Conservation (phyloP, 164 flowering plant species). For the Euptelea pleiosperma region DNA sequence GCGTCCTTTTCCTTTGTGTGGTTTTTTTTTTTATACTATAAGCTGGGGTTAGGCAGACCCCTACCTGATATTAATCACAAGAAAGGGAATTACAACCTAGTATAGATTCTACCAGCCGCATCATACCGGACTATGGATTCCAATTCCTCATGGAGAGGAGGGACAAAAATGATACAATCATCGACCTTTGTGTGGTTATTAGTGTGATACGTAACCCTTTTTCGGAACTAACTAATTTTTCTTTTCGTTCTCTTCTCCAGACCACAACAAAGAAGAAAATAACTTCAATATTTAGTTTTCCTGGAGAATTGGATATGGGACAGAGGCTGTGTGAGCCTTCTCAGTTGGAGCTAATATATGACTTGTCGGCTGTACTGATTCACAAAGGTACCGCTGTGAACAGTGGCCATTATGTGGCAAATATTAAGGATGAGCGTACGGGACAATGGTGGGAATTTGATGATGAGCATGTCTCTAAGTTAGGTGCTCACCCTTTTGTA, state of each 20-base stretch:
- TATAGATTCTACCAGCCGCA: no score
- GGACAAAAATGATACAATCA: no score
- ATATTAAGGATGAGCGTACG: constrained; percentile 74
- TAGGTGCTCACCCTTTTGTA: constrained; percentile 85
- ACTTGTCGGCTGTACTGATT: constrained; percentile 80
- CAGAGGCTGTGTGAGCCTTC: constrained; percentile 54
- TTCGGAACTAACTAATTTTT: background rate
- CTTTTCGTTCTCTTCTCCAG: constrained; percentile 38
- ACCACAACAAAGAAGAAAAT: constrained; percentile 89
- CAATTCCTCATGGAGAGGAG: no score
- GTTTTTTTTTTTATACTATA: no score
- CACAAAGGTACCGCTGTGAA: constrained; percentile 95
- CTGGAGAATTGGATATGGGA: constrained; percentile 70
- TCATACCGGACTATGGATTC: no score
- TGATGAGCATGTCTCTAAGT: constrained; percentile 79
- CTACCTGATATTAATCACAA: no score
- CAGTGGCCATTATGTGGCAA: constrained; percentile 93
- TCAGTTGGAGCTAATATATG: constrained; percentile 48
- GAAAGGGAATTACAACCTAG: no score
- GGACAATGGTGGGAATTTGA: constrained; percentile 99
- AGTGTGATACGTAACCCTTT: no score
- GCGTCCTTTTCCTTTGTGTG: background rate
- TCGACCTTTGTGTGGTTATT: no score
- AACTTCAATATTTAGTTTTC: constrained; percentile 75
- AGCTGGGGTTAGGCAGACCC: no score